Evolutionary conservation across 1,284 basidiomycete genomes (phyloP).

Genomic region (Cronartium quercuum): DNA sequence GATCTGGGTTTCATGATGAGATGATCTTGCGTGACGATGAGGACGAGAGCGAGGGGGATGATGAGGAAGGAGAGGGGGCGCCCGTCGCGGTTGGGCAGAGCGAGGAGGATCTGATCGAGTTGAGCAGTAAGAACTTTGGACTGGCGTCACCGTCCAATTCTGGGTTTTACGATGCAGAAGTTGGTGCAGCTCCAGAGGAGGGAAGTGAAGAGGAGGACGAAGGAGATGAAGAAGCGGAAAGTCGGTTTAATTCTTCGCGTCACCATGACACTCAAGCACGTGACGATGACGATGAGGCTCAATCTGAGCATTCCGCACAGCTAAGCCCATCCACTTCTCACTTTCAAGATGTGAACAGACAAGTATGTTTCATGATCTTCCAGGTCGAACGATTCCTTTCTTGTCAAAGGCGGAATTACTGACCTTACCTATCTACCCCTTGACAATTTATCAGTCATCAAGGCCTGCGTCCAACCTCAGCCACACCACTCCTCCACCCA

Average conservation of each 20-base stretch:
- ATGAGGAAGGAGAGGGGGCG: background rate
- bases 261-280: background rate
- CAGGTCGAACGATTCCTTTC: background rate
- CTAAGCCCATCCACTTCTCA: background rate
- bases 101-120: constrained; percentile 2
- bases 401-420: background rate
- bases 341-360: background rate
- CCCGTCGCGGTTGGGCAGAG: background rate
- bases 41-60: background rate
- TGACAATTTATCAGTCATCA: background rate
- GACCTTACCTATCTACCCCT: background rate
- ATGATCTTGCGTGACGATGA: background rate
- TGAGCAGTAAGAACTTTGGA: background rate
- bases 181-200: background rate
- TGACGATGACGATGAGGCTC: constrained; percentile 7
- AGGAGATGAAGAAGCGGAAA: background rate
- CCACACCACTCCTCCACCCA: background rate
- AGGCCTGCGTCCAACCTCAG: background rate
- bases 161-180: background rate
- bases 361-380: background rate
- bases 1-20: background rate
- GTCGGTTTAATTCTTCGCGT: background rate
- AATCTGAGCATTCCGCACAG: constrained; percentile 15
- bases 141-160: background rate
- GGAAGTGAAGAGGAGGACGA: background rate